phyloP scores from a whole-genome alignment of 164 flowering plant genomes.

The Piper longum region DNA sequence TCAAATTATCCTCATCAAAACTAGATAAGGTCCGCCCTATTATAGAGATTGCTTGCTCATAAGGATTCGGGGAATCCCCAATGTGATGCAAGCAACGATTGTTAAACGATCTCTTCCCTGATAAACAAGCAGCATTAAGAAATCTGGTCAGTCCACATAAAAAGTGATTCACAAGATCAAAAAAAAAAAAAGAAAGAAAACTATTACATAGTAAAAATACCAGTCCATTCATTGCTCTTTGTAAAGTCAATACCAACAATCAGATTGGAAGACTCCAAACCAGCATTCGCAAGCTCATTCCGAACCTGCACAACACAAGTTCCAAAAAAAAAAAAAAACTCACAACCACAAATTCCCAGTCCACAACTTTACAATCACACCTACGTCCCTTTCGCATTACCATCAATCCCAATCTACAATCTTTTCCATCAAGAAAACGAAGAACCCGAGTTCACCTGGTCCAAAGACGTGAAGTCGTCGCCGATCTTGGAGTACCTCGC shows the following conservation, averaged over 20 bases:
- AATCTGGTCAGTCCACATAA: background rate
- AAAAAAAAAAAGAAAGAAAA: background rate
- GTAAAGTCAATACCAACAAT: constrained; percentile 94
- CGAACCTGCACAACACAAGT: constrained; percentile 38
- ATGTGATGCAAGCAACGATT: constrained; percentile 50
- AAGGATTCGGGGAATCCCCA: constrained; percentile 36
- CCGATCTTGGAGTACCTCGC: constrained; percentile 52
- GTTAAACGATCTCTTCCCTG: constrained; percentile 53
- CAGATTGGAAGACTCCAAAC: constrained; percentile 88
- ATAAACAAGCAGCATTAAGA: background rate
- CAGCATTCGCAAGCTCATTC: constrained; percentile 65
- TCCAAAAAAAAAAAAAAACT: too few species aligned
- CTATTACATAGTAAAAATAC: constrained; percentile 15
- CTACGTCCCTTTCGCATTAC: too few species aligned
- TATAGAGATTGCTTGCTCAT: constrained; percentile 42
- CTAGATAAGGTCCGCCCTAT: constrained; percentile 38
- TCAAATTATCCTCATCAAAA: constrained; percentile 41
- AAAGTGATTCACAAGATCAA: background rate
- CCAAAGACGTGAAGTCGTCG: constrained; percentile 51
- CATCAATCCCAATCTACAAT: background rate
- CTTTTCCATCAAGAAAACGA: background rate
- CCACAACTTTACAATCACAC: background rate
- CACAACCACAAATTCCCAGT: background rate
- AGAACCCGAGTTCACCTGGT: constrained; percentile 34
- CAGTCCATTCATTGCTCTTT: constrained; percentile 97